phyloP scores from a whole-genome alignment of 306 rosid species.

The Vigna nakashimae region DNA sequence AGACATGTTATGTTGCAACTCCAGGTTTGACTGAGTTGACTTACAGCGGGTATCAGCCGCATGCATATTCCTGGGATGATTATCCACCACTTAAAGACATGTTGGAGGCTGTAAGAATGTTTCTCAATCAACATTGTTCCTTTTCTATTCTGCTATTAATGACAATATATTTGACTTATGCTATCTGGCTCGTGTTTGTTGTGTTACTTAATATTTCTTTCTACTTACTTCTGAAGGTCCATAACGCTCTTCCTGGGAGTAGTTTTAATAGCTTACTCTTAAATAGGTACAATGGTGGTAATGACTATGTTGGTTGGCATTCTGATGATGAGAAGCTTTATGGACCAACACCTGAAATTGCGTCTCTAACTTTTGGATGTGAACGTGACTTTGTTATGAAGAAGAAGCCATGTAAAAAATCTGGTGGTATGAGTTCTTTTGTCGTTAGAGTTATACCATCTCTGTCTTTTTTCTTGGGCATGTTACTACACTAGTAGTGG shows the following conservation, averaged over 20 bases:
- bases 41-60: constrained; percentile 90
- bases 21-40: constrained; percentile 75
- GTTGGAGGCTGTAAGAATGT: constrained; percentile 70
- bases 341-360: constrained; percentile 85
- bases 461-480: background rate
- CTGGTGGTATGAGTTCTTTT: constrained; percentile 54
- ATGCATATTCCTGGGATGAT: constrained; percentile 86
- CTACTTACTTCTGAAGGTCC: constrained; percentile 64
- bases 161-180: constrained; percentile 15
- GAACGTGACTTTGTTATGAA: constrained; percentile 89
- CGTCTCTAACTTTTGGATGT: constrained; percentile 84
- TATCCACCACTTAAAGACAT: constrained; percentile 76
- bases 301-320: constrained; percentile 94
- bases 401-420: constrained; percentile 61
- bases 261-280: constrained; percentile 87
- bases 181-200: constrained; percentile 2
- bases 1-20: constrained; percentile 86
- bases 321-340: constrained; percentile 94
- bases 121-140: constrained; percentile 15
- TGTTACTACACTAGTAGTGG: background rate
- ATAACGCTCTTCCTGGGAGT: constrained; percentile 88
- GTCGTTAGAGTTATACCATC: constrained; percentile 11
- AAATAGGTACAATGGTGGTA: constrained; percentile 86
- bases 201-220: constrained; percentile 23
- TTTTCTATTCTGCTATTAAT: constrained; percentile 26